A percentile compares a stretch with the other conserved stretches of the same genome.
Evolutionary conservation across 257 asterid genomes (phyloP).

Genomic region (Henckelia pumila): DNA sequence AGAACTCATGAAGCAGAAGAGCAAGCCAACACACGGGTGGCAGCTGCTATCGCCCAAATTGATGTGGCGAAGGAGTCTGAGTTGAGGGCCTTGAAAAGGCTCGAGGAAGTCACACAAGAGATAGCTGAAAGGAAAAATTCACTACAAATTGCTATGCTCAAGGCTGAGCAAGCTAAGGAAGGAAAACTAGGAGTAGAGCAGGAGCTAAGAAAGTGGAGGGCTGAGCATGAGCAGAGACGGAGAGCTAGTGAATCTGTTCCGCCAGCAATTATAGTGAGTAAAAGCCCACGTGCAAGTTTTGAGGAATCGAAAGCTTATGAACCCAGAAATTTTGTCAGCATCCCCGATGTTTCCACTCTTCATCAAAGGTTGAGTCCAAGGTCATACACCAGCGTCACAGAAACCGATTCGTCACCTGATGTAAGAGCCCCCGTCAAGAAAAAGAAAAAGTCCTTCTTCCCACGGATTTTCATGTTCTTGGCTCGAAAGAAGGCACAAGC

Average conservation of each 20-base stretch:
- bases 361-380: conserved; percentile 44
- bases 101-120: conserved; percentile 65
- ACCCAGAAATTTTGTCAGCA: conserved; percentile 27
- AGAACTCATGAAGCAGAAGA: conserved; percentile 85
- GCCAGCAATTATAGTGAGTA: conserved; percentile 18
- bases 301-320: conserved; percentile 34
- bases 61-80: conserved; percentile 85
- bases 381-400: conserved; percentile 44
- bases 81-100: conserved; percentile 52
- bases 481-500: conserved; percentile 37
- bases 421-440: conserved; percentile 35
- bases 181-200: conserved; percentile 81
- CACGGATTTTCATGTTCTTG: conserved; percentile 44
- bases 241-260: conserved; percentile 52
- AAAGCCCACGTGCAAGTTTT: conserved; percentile 35
- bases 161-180: conserved; percentile 75
- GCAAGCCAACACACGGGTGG: conserved; percentile 63
- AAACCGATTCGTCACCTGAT: conserved; percentile 50
- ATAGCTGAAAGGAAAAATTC: conserved; percentile 51
- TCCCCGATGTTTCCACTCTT: conserved; percentile 25
- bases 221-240: conserved; percentile 71
- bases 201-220: conserved; percentile 80
- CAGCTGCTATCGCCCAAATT: conserved; percentile 64
- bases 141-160: conserved; percentile 53
- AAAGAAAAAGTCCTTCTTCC: conserved; percentile 57